phyloP scores from a whole-genome alignment of 305 asterid species.

The Fraxinus albicans region DNA sequence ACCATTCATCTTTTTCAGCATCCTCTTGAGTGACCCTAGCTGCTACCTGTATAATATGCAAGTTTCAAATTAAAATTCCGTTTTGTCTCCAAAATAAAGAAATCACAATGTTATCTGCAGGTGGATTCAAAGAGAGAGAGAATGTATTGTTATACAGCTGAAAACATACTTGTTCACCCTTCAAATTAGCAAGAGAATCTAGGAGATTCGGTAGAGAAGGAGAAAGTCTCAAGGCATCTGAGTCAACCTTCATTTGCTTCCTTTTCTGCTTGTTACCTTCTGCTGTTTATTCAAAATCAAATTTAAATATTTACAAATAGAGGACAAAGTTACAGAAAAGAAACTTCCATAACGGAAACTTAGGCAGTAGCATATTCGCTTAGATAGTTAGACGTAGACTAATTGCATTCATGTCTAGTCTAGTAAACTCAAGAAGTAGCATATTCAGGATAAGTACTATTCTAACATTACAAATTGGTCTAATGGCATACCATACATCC shows the following conservation, averaged over 20 bases:
- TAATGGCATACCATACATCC: no score
- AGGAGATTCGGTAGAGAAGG: constrained; percentile 64
- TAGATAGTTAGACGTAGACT: background rate
- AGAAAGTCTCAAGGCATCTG: constrained; percentile 63
- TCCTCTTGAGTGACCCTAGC: constrained; percentile 86
- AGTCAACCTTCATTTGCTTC: constrained; percentile 74
- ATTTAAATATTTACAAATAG: constrained; percentile 25
- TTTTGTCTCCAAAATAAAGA: background rate
- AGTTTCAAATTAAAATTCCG: constrained; percentile 2
- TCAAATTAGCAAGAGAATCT: constrained; percentile 78
- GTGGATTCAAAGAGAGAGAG: constrained; percentile 4
- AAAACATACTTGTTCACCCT: constrained; percentile 90
- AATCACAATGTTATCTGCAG: constrained; percentile 1
- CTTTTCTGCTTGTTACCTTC: constrained; percentile 80
- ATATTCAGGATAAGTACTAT: no score
- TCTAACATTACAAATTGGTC: no score
- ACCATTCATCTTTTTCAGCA: constrained; percentile 90
- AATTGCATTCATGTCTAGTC: constrained; percentile 12
- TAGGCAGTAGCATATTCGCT: constrained; percentile 2
- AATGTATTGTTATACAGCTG: background rate
- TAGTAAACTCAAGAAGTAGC: no score
- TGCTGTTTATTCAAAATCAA: constrained; percentile 40
- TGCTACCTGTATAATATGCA: constrained; percentile 62
- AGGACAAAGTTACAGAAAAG: constrained; percentile 6
- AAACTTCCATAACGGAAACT: background rate